A percentile compares a stretch with the other conserved stretches of the same genome.
These are phyloP conservation scores for Neurospora sp. DNA, from an alignment of 495 filamentous ascomycete genomes.

Conservation along the genomic window DNA sequence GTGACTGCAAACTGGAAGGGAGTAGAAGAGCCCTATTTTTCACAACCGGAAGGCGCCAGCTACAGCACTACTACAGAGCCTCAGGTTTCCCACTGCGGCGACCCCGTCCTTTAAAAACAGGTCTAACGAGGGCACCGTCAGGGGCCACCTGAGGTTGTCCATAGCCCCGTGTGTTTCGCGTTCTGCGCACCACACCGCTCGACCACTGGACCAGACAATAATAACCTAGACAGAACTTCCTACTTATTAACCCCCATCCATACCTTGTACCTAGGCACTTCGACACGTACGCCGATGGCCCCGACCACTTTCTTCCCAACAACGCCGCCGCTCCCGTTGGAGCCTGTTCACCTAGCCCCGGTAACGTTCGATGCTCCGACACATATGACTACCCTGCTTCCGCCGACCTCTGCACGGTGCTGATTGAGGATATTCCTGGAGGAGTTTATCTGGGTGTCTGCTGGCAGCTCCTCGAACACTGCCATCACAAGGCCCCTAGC, in stretches of 20 bases:
- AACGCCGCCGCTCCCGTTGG: background rate
- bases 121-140: too few species aligned
- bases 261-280: too few species aligned
- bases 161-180: background rate
- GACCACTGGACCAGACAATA: background rate
- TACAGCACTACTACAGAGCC: background rate
- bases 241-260: background rate
- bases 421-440: too few species aligned
- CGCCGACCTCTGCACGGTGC: too few species aligned
- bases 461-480: too few species aligned
- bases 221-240: background rate
- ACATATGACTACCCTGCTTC: background rate
- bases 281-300: background rate
- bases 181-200: background rate
- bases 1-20: background rate
- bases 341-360: background rate
- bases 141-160: too few species aligned
- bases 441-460: too few species aligned
- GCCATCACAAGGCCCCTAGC: too few species aligned
- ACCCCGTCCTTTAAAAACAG: too few species aligned
- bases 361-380: background rate
- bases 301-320: background rate
- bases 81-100: too few species aligned
- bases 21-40: background rate
- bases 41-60: background rate